Evolutionary conservation across 306 rosid species (phyloP), one percentile per base, ranked within the genome.

Genomic region (Mimosa bimucronata): DNA sequence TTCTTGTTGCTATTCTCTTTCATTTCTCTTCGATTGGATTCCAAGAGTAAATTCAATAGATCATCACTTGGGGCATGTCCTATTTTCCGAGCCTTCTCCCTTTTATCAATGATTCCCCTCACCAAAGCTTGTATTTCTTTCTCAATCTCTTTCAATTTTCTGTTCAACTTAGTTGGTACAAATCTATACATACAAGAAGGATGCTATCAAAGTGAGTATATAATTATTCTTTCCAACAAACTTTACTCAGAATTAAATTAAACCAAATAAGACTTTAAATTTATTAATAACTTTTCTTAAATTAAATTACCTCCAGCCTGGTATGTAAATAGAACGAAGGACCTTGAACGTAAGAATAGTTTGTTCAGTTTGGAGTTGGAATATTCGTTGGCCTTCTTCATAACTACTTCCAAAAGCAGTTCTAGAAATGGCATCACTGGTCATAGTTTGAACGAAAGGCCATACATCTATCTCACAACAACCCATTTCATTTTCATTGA

Each of bases 391-490:
- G 6, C 65, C 65, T 25, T 58, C 65, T 58, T 58, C 31, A 58
- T 58, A 58, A 9, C 65, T 58, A 66, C 0, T 52, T 18, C 60
- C 26, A 52, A 52, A 52, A 19, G 26, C 25, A 52, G 60, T 52
- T 19, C 60, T 9, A 52, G 60, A 52, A 52, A 52, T 52, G 7
- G 7, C 60, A 18, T 18, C 60, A 1, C 26, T n/a, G 3, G 87
- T 18, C 81, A 73, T 3, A 21, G 12, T 75, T 23, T 66, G 10
- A 2, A 84, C 28, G 25, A 3, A 42, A 53, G 84, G 82, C 84
- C 84, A 84, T 3, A 76, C 82, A 18, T 84, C 82, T 11, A 80
- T 4, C 65, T 81, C 85, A 3, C 75, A 67, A 0, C 38, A 19
- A 0, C 60, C 60, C 3, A 3, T 52, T 52, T 19, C 60, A 52